These are phyloP conservation scores for Athelia psychrophila DNA, from an alignment of 1,284 basidiomycete genomes.

Conservation along the genomic window DNA sequence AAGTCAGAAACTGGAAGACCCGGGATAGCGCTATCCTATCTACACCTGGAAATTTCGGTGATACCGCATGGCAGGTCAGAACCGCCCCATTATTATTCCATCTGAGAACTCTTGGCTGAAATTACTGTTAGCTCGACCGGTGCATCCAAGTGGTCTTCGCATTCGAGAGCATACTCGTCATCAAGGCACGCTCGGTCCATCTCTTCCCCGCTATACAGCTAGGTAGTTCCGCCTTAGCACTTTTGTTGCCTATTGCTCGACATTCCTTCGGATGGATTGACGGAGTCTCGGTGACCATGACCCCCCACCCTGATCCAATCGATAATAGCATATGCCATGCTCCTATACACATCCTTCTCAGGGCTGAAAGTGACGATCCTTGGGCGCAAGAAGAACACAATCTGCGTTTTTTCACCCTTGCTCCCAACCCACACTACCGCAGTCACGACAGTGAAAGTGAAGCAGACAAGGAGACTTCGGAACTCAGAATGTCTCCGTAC, in stretches of 20 bases:
- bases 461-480: constrained; percentile 9
- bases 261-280: constrained; percentile 67
- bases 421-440: constrained; percentile 28
- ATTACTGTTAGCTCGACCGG: constrained; percentile 33
- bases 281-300: constrained; percentile 41
- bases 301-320: constrained; percentile 8
- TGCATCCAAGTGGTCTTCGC: constrained; percentile 51
- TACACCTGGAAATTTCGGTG: constrained; percentile 28
- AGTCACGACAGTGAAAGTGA: background rate
- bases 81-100: constrained; percentile 6
- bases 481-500: constrained; percentile 30
- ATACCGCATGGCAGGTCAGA: constrained; percentile 34
- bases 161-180: constrained; percentile 46
- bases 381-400: constrained; percentile 50
- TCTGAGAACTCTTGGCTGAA: background rate
- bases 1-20: constrained; percentile 51
- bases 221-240: too few species aligned
- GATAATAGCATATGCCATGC: background rate
- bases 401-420: constrained; percentile 44
- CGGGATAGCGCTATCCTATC: constrained; percentile 43
- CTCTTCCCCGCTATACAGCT: constrained; percentile 46
- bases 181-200: constrained; percentile 53
- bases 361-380: constrained; percentile 54
- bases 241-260: constrained; percentile 37
- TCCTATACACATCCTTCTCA: constrained; percentile 38